Conservation (phyloP, 371 early-diverging fungal species). For the Circinella minor region DNA sequence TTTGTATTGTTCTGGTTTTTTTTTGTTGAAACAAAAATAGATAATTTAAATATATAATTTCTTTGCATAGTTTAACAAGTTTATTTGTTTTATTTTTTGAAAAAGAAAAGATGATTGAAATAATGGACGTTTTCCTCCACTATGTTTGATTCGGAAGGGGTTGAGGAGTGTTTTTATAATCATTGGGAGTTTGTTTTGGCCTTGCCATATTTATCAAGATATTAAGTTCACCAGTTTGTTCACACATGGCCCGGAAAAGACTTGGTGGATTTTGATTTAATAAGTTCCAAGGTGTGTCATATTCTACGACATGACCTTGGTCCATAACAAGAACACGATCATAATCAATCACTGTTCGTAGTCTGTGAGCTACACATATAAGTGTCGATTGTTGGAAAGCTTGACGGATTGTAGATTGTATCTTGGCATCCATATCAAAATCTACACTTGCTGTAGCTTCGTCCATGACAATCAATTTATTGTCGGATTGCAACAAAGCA, state of each 20-base stretch:
- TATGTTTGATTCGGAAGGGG: too few relatives aligned
- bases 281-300: constrained; percentile 32
- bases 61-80: too few relatives aligned
- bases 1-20: constrained; percentile 5
- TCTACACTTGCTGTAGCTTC: constrained; percentile 75
- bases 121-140: too few relatives aligned
- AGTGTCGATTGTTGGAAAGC: constrained; percentile 49
- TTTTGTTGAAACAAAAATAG: background rate
- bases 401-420: constrained; percentile 65
- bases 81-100: too few relatives aligned
- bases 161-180: too few relatives aligned
- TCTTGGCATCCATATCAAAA: constrained; percentile 55
- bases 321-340: constrained; percentile 76
- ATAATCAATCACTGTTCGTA: constrained; percentile 78
- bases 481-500: constrained; percentile 61
- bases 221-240: constrained; percentile 10
- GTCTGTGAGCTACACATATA: constrained; percentile 64
- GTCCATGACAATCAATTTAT: constrained; percentile 48
- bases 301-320: constrained; percentile 77
- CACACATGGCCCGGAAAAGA: constrained; percentile 14
- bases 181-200: background rate
- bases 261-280: background rate
- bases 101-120: too few relatives aligned
- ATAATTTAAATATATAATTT: too few relatives aligned
- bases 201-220: constrained; percentile 3